Evolutionary conservation across 495 filamentous ascomycete species (phyloP).

Genomic region (Xylaria castorea): DNA sequence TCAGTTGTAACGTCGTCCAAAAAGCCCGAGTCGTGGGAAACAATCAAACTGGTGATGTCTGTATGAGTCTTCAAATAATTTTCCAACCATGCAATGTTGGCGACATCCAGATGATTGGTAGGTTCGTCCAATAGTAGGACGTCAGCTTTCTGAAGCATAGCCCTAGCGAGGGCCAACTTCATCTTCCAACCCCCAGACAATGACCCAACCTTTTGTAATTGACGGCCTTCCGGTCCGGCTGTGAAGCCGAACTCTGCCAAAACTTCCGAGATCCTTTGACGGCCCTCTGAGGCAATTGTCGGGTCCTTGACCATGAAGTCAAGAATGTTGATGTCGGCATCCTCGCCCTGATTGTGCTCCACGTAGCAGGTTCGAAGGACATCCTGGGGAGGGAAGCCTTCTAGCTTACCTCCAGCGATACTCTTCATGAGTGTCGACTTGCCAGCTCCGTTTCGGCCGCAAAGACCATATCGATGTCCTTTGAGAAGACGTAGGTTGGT

Average conservation of each 20-base stretch:
- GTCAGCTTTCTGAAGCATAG: constrained; percentile 95
- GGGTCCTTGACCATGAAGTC: constrained; percentile 90
- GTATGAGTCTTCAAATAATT: constrained; percentile 94
- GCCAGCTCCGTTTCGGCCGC: constrained; percentile 94
- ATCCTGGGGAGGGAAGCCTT: constrained; percentile 93
- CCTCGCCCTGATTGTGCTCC: constrained; percentile 97
- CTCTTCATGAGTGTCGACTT: constrained; percentile 98
- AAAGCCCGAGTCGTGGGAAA: constrained; percentile 97
- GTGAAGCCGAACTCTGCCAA: constrained; percentile 93
- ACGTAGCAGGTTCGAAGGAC: constrained; percentile 96
- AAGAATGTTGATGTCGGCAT: constrained; percentile 92
- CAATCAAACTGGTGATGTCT: constrained; percentile 96
- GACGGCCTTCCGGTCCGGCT: constrained; percentile 83
- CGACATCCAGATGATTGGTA: constrained; percentile 97
- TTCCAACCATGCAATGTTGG: constrained; percentile 94
- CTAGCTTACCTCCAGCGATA: constrained; percentile 93
- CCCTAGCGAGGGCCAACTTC: constrained; percentile 96
- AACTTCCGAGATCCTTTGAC: constrained; percentile 80
- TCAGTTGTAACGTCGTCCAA: constrained; percentile 97
- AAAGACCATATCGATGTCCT: constrained; percentile 96
- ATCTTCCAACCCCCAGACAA: constrained; percentile 99
- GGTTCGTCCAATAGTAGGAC: constrained; percentile 97
- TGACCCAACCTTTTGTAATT: constrained; percentile 86
- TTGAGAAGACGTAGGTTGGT: constrained; percentile 94
- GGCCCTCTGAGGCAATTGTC: constrained; percentile 72